phyloP scores from a whole-genome alignment of 129 eudicot genomes.

The Artemisia tridentata region DNA sequence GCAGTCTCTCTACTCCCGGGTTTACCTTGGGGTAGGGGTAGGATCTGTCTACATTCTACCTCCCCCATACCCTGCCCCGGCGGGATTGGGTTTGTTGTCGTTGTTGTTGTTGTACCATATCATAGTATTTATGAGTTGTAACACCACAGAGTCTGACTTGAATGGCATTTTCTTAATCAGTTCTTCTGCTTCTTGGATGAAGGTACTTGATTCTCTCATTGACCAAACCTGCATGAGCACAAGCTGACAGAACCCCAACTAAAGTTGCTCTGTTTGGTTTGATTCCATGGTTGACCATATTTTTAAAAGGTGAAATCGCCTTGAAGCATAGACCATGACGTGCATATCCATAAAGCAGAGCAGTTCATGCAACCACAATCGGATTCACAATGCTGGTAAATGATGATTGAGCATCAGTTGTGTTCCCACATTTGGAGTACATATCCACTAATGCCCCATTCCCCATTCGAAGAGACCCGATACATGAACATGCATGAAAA shows the following conservation, averaged over 20 bases:
- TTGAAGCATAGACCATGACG: slow-evolving; percentile 51
- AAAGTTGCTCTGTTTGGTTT: slow-evolving; percentile 69
- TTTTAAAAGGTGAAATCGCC: slow-evolving; percentile 39
- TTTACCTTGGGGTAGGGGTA: too few relatives aligned
- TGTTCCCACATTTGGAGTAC: slow-evolving; percentile 79
- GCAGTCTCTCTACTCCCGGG: too few relatives aligned
- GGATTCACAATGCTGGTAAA: slow-evolving; percentile 49
- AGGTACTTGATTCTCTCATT: slow-evolving; percentile 50
- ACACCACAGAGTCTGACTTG: slow-evolving; percentile 47
- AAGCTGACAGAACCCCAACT: slow-evolving; percentile 57
- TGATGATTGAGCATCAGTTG: slow-evolving; percentile 43
- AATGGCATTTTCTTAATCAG: slow-evolving; percentile 45
- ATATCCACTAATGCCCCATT: slow-evolving; percentile 54
- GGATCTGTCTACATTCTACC: too few relatives aligned
- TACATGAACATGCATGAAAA: slow-evolving; percentile 65
- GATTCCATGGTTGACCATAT: slow-evolving; percentile 48
- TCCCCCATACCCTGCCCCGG: too few relatives aligned
- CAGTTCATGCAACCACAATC: slow-evolving; percentile 72
- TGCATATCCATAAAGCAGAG: slow-evolving; percentile 63
- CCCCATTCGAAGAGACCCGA: slow-evolving; percentile 72
- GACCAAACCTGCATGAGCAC: slow-evolving; percentile 50
- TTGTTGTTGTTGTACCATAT: too few relatives aligned
- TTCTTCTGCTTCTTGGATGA: slow-evolving; percentile 60
- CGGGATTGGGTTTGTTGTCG: too few relatives aligned
- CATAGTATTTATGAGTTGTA: too few relatives aligned